A percentile compares a stretch with the other conserved stretches of the same genome.
Evolutionary conservation across 176 grass and related monocot species (phyloP).

Genomic region (Triticum aestivum): IWGSC_CS_RefSeq_v2.1 NC_057795.1:676579813-676580312

Average conservation of each 20-base stretch:
- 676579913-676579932: too few species aligned
- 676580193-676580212: background rate
- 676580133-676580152: background rate
- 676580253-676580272: background rate
- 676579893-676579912: background rate
- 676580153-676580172: background rate
- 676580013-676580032: background rate
- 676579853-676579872: too few species aligned
- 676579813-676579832: too few species aligned
- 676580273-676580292: background rate
- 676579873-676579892: background rate
- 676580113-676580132: too few species aligned
- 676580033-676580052: background rate
- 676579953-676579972: too few species aligned
- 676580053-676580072: background rate
- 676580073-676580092: background rate
- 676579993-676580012: background rate
- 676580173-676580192: background rate
- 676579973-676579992: too few species aligned
- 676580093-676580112: too few species aligned
- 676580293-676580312: background rate
- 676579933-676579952: too few species aligned
- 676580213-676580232: background rate
- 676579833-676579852: background rate
- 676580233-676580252: background rate